Evolutionary conservation across 2,329 filamentous ascomycete species (phyloP), one percentile per base, ranked within the genome.

Genomic region (Magnaporthiopsis rhizophila): DNA sequence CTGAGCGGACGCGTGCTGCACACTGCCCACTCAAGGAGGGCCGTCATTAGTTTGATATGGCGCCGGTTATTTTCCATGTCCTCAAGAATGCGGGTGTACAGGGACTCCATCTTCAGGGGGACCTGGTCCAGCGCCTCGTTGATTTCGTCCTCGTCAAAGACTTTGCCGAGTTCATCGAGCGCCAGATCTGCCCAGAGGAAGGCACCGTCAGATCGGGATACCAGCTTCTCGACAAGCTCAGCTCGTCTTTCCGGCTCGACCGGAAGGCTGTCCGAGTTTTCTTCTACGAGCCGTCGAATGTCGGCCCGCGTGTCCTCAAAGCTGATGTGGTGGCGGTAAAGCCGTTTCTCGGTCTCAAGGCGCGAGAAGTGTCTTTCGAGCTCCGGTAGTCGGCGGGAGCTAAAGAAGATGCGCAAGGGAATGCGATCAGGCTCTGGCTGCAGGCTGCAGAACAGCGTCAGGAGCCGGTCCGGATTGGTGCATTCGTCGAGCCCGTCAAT

Each of bases 141-240:
- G 30, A 75, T 71, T 30, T 74, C 74, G 56, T 71, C 69, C 58
- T 66, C 65, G 59, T 69, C 72, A 66, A 74, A 68, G 26, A 68
- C 71, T 15, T 65, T 64, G 8, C 60, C 21, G 3, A 76, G 67
- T 63, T 75, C 72, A 12, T 72, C 66, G 4, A 77, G 68, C 1
- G 76, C 73, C 32, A 77, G 61, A 15, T 66, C 67, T 13, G 71
- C 73, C 75, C 75, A 78, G 28, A 77, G 66, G 64, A 78, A 77
- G 30, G 70, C 75, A 1, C 73, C 74, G 28, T 69, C 69, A 3
- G 76, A 74, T 59, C 75, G 76, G 15, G 69, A 63, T 26, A 77
- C 61, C 15, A 78, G 74, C 59, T 67, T 71, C 28, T 71, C 65
- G 1, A 70, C 67, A 8, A 77, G 59, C 26, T 53, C 26, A 36